phyloP scores from a whole-genome alignment of 2,329 filamentous ascomycete species.

The Calonectria honghensis region DNA sequence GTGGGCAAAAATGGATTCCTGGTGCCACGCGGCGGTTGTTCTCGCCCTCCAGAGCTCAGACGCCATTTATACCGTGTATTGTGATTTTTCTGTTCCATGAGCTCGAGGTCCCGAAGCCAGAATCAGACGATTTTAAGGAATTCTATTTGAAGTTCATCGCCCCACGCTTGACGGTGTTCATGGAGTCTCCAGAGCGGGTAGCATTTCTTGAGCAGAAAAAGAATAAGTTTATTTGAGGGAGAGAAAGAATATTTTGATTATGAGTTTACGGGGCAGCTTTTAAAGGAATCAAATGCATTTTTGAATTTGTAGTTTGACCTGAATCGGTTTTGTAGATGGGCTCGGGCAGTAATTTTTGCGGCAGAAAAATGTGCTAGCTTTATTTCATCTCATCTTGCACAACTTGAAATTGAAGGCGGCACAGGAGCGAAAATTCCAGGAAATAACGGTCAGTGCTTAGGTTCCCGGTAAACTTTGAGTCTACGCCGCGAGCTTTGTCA shows the following conservation, averaged over 20 bases:
- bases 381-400: background rate
- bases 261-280: background rate
- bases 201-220: background rate
- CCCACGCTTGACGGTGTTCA: background rate
- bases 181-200: background rate
- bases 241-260: constrained; percentile 6
- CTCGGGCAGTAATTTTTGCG: background rate
- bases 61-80: background rate
- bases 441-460: background rate
- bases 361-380: background rate
- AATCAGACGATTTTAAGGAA: background rate
- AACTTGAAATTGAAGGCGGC: background rate
- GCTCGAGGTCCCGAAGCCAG: background rate
- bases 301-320: background rate
- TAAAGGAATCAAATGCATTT: background rate
- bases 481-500: background rate
- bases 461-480: background rate
- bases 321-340: background rate
- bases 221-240: background rate
- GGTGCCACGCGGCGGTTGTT: background rate
- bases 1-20: background rate
- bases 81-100: background rate
- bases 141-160: background rate
- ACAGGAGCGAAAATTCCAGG: background rate
- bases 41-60: background rate